Evolutionary conservation across 139 green algal genomes (phyloP), one percentile per base, ranked within the genome.

Genomic region (Diplosphaera chodatii): DNA sequence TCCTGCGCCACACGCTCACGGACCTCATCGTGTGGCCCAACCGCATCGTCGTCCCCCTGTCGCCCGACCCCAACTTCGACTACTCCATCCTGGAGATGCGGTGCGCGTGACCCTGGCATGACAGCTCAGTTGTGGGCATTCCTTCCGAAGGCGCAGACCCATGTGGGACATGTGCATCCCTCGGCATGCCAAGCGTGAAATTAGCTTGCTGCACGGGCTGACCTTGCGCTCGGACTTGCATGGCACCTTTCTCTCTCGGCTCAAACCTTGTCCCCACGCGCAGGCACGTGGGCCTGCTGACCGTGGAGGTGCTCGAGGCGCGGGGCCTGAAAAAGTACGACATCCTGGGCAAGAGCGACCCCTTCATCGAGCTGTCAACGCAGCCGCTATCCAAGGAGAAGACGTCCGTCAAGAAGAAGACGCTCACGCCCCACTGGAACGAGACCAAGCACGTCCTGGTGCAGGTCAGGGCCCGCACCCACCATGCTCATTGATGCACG

Each of bases 21-120:
- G 63, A 73, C 41, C 78, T 90, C 70, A 23, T 89, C 63, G 80
- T 90, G 40, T 90, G 84, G 84, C 84, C 84, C n/a, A 81, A 81
- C 34, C 82, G 84, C 55, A 72, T 89, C 22, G 83, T 90, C 4
- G 55, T 90, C 13, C 85, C 85, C 18, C 80, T 88, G 8, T 70
- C 88, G n/a, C 73, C 72, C 0, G 48, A 59, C 48, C 48, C 48
- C 48, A 59, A 59, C 48, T 59, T 59, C 48, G 48, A 59, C 48
- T 59, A 59, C 48, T 59, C 48, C 48, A 59, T 59, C 48, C 48
- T 59, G 48, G 48, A 59, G 48, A 59, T 59, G 48, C 48, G 48
- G 48, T 59, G 48, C 13, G 48, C 25, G n/a, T n/a, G n/a, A n/a
- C n/a, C n/a, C n/a, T n/a, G n/a, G n/a, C n/a, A n/a, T n/a, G n/a